Conservation (phyloP, 2,329 filamentous ascomycete genomes). For the Aureobasidium sp. region DNA sequence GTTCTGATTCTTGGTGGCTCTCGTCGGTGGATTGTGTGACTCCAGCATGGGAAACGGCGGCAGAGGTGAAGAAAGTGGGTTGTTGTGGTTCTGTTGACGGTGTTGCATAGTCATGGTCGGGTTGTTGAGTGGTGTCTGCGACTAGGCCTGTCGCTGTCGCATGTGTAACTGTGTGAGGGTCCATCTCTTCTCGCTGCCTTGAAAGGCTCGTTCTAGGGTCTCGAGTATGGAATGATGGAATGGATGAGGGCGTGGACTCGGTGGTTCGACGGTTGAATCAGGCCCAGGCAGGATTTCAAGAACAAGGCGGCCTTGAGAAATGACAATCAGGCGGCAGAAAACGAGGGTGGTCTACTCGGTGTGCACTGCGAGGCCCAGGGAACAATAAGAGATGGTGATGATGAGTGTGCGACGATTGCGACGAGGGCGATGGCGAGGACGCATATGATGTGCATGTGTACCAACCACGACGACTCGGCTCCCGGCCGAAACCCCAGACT, state of each 20-base stretch:
- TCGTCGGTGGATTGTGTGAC: background rate
- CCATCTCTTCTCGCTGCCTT: background rate
- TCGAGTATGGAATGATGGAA: background rate
- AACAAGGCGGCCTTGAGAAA: background rate
- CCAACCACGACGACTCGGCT: background rate
- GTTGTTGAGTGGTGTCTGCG: no score
- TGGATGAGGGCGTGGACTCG: background rate
- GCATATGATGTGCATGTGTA: background rate
- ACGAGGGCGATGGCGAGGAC: background rate
- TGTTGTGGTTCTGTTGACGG: background rate
- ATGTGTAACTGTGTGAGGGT: background rate
- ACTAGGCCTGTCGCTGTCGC: background rate
- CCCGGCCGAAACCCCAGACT: conserved; percentile 2
- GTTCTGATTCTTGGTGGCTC: background rate
- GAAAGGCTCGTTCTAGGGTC: background rate
- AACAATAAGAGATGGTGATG: background rate
- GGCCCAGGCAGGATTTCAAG: background rate
- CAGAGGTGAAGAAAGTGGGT: background rate
- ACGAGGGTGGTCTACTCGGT: background rate
- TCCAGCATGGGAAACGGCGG: background rate
- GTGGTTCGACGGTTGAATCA: background rate
- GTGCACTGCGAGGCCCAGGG: background rate
- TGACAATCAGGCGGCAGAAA: background rate
- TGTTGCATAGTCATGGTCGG: background rate
- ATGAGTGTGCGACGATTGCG: background rate